These are phyloP conservation scores for Coniella vitis DNA, from an alignment of 2,329 filamentous ascomycete species.

Conservation along the genomic window DNA sequence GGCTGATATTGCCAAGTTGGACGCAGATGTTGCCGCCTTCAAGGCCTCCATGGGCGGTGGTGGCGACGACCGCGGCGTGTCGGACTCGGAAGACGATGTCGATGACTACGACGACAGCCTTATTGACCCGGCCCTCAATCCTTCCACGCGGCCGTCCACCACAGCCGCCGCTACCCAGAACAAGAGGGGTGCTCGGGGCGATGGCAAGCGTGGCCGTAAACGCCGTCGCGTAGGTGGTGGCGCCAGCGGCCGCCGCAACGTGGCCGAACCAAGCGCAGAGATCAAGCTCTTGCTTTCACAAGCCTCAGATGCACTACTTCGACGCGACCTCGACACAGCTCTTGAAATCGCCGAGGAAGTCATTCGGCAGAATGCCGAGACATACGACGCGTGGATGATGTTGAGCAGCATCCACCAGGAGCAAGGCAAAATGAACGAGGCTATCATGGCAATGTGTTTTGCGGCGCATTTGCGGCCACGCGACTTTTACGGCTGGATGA, in stretches of 20 bases:
- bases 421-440: constrained; percentile 48
- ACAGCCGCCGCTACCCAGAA: constrained; percentile 11
- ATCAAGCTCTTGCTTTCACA: constrained; percentile 61
- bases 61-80: constrained; percentile 8
- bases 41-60: constrained; percentile 18
- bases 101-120: constrained; percentile 1
- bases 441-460: constrained; percentile 53
- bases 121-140: constrained; percentile 8
- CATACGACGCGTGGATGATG: constrained; percentile 57
- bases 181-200: constrained; percentile 4
- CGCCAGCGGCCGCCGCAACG: constrained; percentile 43
- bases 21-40: constrained; percentile 29
- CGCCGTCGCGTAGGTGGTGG: background rate
- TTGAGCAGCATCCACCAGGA: constrained; percentile 56
- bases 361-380: constrained; percentile 62
- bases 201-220: constrained; percentile 20
- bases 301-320: constrained; percentile 63
- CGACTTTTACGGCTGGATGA: constrained; percentile 52
- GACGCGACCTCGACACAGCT: constrained; percentile 48
- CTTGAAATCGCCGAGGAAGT: constrained; percentile 54
- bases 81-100: constrained; percentile 4
- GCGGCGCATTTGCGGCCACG: constrained; percentile 58
- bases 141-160: constrained; percentile 6
- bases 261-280: constrained; percentile 62
- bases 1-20: constrained; percentile 31